These are phyloP conservation scores for Xylaria sp. DNA, from an alignment of 495 filamentous ascomycete species.

Conservation along the genomic window DNA sequence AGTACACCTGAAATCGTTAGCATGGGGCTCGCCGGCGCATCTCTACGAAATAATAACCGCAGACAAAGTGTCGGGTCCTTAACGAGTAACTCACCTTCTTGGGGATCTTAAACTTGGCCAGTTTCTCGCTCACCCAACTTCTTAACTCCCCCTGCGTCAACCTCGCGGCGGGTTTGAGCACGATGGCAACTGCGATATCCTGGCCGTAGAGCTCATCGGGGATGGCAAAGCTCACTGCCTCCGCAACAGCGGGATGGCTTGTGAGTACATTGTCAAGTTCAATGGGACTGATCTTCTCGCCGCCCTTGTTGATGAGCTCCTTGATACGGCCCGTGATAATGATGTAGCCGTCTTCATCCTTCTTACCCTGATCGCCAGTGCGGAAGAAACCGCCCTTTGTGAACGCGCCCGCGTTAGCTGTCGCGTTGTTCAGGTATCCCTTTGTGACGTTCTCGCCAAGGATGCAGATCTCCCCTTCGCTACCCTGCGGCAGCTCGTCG, in stretches of 20 bases:
- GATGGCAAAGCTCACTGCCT: constrained; percentile 83
- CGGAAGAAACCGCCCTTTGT: constrained; percentile 76
- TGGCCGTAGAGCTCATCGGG: constrained; percentile 80
- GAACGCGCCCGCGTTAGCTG: constrained; percentile 74
- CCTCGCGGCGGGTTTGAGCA: constrained; percentile 67
- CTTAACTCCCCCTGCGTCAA: constrained; percentile 65
- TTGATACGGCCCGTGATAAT: constrained; percentile 83
- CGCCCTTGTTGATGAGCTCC: constrained; percentile 84
- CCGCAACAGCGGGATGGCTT: constrained; percentile 69
- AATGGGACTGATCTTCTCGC: constrained; percentile 84
- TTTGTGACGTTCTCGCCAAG: constrained; percentile 79
- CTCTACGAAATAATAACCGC: background rate
- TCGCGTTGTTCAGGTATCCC: constrained; percentile 82
- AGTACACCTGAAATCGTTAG: constrained; percentile 65
- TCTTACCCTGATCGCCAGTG: constrained; percentile 82
- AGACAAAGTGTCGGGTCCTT: background rate
- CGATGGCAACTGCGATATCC: constrained; percentile 78
- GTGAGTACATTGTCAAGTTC: constrained; percentile 82
- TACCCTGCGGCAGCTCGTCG: constrained; percentile 65
- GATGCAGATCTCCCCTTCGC: constrained; percentile 81
- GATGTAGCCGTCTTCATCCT: constrained; percentile 75
- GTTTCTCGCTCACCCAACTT: constrained; percentile 67
- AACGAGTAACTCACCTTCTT: constrained; percentile 65
- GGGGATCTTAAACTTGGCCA: constrained; percentile 86
- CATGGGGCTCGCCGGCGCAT: background rate